These are phyloP conservation scores for Ceratobasidium theobromae DNA, from an alignment of 1,284 basidiomycete species.

Conservation along the genomic window DNA sequence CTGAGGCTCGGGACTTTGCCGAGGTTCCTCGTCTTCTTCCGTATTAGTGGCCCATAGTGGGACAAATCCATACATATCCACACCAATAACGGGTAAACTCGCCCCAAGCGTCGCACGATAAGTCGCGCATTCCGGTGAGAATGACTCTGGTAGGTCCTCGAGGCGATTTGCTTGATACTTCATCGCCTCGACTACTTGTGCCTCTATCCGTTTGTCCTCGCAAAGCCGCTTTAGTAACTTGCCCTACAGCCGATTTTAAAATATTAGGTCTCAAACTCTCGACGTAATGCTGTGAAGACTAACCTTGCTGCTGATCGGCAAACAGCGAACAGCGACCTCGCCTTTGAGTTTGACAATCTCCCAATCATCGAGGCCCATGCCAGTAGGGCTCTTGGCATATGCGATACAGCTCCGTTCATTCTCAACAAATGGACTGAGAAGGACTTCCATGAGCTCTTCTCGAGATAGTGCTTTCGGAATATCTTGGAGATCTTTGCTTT, in stretches of 20 bases:
- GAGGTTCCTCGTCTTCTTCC: constrained; percentile 28
- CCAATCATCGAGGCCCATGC: constrained; percentile 22
- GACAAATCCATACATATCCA: constrained; percentile 21
- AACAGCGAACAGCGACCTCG: constrained; percentile 13
- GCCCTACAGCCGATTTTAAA: constrained; percentile 1
- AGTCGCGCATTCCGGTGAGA: constrained; percentile 15
- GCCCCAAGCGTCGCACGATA: constrained; percentile 20
- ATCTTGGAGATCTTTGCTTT: constrained; percentile 55
- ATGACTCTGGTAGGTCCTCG: constrained; percentile 21
- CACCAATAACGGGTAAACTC: constrained; percentile 19
- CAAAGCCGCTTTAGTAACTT: constrained; percentile 28
- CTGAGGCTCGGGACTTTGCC: background rate
- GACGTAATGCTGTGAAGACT: background rate
- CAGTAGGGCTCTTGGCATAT: constrained; percentile 3
- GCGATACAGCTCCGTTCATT: constrained; percentile 25
- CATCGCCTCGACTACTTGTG: constrained; percentile 18
- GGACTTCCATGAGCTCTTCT: constrained; percentile 60
- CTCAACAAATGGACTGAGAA: constrained; percentile 59
- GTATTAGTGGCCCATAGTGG: constrained; percentile 15
- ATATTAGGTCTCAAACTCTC: background rate
- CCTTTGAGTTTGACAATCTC: constrained; percentile 19
- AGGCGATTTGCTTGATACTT: constrained; percentile 11
- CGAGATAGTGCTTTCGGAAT: constrained; percentile 51
- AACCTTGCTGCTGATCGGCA: constrained; percentile 28
- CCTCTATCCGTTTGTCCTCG: constrained; percentile 26